Conservation (phyloP, 306 rosid species). For the Boehmeria nivea region DNA sequence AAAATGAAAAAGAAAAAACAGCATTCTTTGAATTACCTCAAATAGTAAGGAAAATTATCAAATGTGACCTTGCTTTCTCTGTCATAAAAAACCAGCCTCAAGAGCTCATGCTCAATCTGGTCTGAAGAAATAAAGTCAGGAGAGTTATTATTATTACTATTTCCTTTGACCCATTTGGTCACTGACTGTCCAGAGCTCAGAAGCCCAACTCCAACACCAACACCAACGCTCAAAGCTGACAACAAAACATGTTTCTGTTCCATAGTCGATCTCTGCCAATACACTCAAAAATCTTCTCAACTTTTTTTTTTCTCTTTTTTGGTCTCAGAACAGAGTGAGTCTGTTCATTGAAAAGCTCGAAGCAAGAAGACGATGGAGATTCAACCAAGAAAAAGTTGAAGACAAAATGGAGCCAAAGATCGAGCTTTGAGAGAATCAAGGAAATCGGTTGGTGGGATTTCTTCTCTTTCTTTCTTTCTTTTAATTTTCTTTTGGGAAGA, state of each 20-base stretch:
- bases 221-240: slow-evolving; percentile 96
- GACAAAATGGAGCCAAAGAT: slow-evolving; percentile 4
- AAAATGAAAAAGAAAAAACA: background rate
- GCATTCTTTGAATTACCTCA: slow-evolving; percentile 43
- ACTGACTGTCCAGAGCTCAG: slow-evolving; percentile 71
- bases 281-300: background rate
- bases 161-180: slow-evolving; percentile 78
- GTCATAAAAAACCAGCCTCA: slow-evolving; percentile 55
- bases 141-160: slow-evolving; percentile 16
- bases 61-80: slow-evolving; percentile 50
- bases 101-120: slow-evolving; percentile 66
- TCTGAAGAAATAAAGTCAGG: slow-evolving; percentile 58
- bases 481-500: background rate
- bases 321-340: background rate
- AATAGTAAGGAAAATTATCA: slow-evolving; percentile 75
- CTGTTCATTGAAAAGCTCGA: background rate
- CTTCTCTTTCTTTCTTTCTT: slow-evolving; percentile 12
- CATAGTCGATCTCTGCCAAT: slow-evolving; percentile 30
- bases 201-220: slow-evolving; percentile 90
- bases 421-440: slow-evolving; percentile 15
- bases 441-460: too few relatives aligned
- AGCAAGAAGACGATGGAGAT: background rate
- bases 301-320: background rate
- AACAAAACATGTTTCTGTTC: slow-evolving; percentile 87
- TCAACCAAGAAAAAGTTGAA: background rate